Evolutionary conservation across 2,329 filamentous ascomycete species (phyloP).

Genomic region (Colletotrichum limetticola): DNA sequence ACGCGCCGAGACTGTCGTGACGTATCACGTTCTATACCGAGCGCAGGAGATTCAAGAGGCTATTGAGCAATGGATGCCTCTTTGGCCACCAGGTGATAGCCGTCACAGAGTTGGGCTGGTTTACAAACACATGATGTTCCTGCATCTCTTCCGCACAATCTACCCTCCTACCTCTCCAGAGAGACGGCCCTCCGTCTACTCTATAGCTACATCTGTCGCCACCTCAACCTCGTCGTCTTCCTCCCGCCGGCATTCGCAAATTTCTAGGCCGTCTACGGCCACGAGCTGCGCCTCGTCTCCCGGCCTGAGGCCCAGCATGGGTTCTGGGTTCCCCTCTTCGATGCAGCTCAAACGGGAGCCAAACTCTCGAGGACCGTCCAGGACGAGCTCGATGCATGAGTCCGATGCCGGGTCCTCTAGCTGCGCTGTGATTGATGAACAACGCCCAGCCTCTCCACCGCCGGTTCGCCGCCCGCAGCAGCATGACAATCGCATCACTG

Average conservation of each 20-base stretch:
- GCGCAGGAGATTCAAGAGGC: constrained; percentile 81
- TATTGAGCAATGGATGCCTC: constrained; percentile 79
- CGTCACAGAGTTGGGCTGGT: constrained; percentile 66
- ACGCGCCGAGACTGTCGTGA: constrained; percentile 73
- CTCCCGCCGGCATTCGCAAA: constrained; percentile 35
- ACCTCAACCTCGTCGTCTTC: constrained; percentile 33
- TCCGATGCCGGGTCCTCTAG: constrained; percentile 20
- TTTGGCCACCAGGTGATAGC: constrained; percentile 67
- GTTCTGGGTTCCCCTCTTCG: constrained; percentile 29
- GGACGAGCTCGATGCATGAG: constrained; percentile 54
- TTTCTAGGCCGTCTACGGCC: constrained; percentile 33
- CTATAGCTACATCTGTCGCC: constrained; percentile 35
- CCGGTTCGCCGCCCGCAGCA: constrained; percentile 58
- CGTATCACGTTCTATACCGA: constrained; percentile 77
- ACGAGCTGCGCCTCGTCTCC: constrained; percentile 50
- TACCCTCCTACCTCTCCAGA: constrained; percentile 58
- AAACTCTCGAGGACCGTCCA: constrained; percentile 46
- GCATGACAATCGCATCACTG: constrained; percentile 62
- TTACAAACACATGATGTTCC: constrained; percentile 75
- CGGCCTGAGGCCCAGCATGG: constrained; percentile 37
- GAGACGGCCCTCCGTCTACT: constrained; percentile 30
- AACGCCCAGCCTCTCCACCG: constrained; percentile 52
- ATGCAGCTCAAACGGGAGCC: constrained; percentile 45
- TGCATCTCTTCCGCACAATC: constrained; percentile 71
- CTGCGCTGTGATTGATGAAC: constrained; percentile 28